These are phyloP conservation scores for Aspergillus pseudotamarii DNA, from an alignment of 2,329 filamentous ascomycete species.

Conservation along the genomic window DNA sequence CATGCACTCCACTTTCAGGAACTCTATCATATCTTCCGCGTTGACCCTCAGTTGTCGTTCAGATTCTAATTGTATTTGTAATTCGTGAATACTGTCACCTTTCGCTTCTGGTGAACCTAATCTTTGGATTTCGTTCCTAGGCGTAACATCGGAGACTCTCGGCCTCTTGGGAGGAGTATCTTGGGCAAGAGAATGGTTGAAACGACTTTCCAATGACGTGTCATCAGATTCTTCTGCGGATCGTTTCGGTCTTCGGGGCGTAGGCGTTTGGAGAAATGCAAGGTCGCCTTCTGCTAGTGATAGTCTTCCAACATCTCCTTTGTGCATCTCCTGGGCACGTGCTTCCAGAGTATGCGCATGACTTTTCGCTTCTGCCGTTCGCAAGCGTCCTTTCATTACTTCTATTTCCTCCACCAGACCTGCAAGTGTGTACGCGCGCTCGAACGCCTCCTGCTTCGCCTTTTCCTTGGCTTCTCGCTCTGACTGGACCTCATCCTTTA, in stretches of 20 bases:
- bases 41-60: constrained; percentile 55
- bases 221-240: constrained; percentile 32
- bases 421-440: constrained; percentile 49
- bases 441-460: constrained; percentile 51
- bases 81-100: constrained; percentile 34
- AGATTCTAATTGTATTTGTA: constrained; percentile 53
- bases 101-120: neutral
- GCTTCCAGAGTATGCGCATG: constrained; percentile 36
- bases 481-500: constrained; percentile 56
- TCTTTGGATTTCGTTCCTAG: constrained; percentile 30
- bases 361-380: constrained; percentile 42
- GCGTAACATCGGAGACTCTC: constrained; percentile 34
- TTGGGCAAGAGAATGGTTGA: constrained; percentile 16
- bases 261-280: constrained; percentile 32
- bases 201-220: constrained; percentile 18
- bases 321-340: constrained; percentile 35
- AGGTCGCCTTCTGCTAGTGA: constrained; percentile 37
- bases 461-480: constrained; percentile 52
- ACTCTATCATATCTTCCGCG: constrained; percentile 60
- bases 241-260: constrained; percentile 38
- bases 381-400: constrained; percentile 45
- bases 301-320: constrained; percentile 29
- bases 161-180: constrained; percentile 39
- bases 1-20: constrained; percentile 53
- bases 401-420: constrained; percentile 50